Evolutionary conservation across 257 asterid genomes (phyloP), one percentile per base, ranked within the genome.

Genomic region (Solanum peruvianum): DNA sequence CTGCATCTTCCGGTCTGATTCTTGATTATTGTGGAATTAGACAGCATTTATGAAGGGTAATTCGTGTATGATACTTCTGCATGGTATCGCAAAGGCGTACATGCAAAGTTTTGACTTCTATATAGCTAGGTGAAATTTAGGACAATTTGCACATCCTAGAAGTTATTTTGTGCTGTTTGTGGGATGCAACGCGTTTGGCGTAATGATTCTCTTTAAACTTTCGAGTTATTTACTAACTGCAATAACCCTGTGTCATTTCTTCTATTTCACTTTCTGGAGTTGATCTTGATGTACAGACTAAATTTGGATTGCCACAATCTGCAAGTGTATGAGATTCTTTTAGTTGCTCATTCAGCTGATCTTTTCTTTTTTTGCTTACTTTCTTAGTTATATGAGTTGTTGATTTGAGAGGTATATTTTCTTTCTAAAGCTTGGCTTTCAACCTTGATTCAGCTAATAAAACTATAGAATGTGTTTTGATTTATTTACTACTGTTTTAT

Each of bases 1-100:
- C 25, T 78, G 66, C 84, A 77, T 44, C 64, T 15, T 77, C 29
- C 5, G 14, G 42, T 80, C 64, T 80, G 66, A 78, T 45, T 78
- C 84, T 44, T 78, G 84, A 45, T 78, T 78, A 58, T 23, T 37
- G 78, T 69, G 56, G 86, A 64, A 37, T 60, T 64, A 64, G 86
- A 84, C 71, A 56, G 21, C 42, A 39, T 67, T 58, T 25, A 71
- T 39, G 82, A 27, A 67, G 87, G 73, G 49, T 60, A 86, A 86
- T 76, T 37, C 67, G 90, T 62, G 93, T 87, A 88, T 86, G 90
- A 87, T 86, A 80, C 88, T 67, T 85, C 45, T 86, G 94, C 91
- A 87, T 86, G 93, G 90, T 88, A 88, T 90, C 90, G 93, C 76
- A 37, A 91, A 93, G 91, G 94, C 91, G 45, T 90, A 71, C 82